phyloP scores from a whole-genome alignment of 208 protist genomes.

The Trypanosomatidae sp. region DNA sequence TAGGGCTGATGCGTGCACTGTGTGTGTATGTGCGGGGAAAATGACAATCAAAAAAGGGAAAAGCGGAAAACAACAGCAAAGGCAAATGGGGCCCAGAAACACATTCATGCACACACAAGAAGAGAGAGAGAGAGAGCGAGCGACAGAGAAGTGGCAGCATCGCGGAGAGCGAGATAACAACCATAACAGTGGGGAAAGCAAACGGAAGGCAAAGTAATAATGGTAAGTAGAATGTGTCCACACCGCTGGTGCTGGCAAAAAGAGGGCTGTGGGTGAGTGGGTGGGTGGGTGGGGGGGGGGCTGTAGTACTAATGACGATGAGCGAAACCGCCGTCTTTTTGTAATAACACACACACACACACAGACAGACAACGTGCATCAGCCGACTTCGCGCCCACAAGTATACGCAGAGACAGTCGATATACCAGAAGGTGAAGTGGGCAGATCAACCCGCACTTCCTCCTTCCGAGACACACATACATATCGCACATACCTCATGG shows the following conservation, averaged over 20 bases:
- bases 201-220: background rate
- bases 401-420: background rate
- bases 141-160: background rate
- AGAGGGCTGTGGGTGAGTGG: background rate
- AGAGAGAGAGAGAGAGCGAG: background rate
- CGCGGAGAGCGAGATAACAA: background rate
- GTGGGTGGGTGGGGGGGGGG: background rate
- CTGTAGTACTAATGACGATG: background rate
- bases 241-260: background rate
- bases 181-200: background rate
- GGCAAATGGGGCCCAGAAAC: background rate
- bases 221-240: background rate
- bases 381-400: background rate
- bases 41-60: background rate
- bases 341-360: conserved; percentile 2
- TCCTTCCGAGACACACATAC: background rate
- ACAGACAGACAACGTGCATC: background rate
- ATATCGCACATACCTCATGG: background rate
- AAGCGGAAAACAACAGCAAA: conserved; percentile 1
- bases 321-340: background rate
- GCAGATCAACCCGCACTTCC: background rate
- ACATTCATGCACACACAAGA: background rate
- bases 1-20: too few species aligned
- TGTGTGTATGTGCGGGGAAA: too few species aligned
- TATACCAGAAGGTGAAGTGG: background rate